Evolutionary conservation across 805 yeast species (phyloP), one percentile per base, ranked within the genome.

Genomic region (Yamadazyma kitorensis): DNA sequence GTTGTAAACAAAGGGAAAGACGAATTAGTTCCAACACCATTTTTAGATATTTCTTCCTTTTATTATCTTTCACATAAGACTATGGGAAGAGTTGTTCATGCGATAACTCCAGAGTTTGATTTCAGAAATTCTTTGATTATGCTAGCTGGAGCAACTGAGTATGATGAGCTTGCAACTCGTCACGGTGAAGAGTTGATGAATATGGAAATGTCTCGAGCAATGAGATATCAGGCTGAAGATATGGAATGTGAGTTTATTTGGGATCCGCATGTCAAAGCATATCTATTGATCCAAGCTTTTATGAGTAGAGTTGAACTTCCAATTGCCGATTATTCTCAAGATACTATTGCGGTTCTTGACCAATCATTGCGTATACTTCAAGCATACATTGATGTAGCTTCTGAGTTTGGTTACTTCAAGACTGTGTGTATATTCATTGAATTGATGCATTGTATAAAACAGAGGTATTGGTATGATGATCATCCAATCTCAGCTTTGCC

Each of bases 21-120:
- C 29, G 70, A 66, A 32, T 59, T 65, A 17, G 49, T 80, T 21
- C 73, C 96, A 6, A 88, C 98, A 0, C 86, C 95, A 13, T 88
- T 79, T 54, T 70, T 93, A 60, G 76, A 79, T 42, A 86, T 93
- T 25, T 75, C 96, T 1, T 87, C 97, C 2, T 93, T 84, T 61
- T 93, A 93, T 59, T 93, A 93, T 64, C 70, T 93, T 49, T 87
- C 96, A 1, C 98, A 93, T 59, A 78, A 78, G 55, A 89, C 98
- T 0, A 76, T 93, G 42, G 70, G 96, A 39, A 76, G 72, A 37
- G 65, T 91, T 34, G 60, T 86, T 37, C 64, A 62, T 11, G 74
- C 75, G 34, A 70, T 85, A 12, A 54, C 55, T 21, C 61, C 61
- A 6, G 79, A 54, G 8, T 54, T 61, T 31, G 40, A 71, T 4